Percentiles rank a stretch among this genome's conserved stretches.
Conservation (phyloP, 495 filamentous ascomycete genomes). For the Baudoinia panamericana region DNA sequence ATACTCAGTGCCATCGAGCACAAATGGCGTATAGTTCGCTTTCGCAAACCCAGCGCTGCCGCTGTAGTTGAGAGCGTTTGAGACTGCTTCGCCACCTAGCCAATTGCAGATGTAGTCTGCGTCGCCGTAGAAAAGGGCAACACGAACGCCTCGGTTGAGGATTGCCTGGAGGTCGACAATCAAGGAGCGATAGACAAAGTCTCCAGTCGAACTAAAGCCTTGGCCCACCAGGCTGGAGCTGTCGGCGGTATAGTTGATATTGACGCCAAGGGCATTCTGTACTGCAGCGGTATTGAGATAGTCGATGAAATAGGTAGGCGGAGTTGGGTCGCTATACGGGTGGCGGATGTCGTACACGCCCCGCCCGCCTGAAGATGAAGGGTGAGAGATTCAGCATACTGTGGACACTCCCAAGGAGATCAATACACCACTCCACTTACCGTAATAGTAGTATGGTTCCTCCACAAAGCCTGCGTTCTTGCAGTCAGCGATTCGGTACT, state of each 20-base stretch:
- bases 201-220: constrained; percentile 36
- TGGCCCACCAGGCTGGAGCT: not conserved
- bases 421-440: too few relatives aligned
- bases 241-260: constrained; percentile 35
- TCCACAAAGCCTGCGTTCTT: constrained; percentile 26
- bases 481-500: too few relatives aligned
- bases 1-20: constrained; percentile 31
- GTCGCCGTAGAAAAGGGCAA: constrained; percentile 34
- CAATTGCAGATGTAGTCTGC: constrained; percentile 37
- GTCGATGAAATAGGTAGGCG: constrained; percentile 35
- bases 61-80: constrained; percentile 39
- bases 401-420: too few relatives aligned
- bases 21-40: constrained; percentile 41
- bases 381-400: too few relatives aligned
- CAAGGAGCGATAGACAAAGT: constrained; percentile 36
- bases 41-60: constrained; percentile 34
- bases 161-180: constrained; percentile 35
- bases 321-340: constrained; percentile 35
- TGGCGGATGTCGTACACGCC: constrained; percentile 43
- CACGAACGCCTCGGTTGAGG: constrained; percentile 33
- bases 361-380: too few relatives aligned
- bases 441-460: constrained; percentile 33
- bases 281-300: constrained; percentile 36
- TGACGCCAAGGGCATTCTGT: constrained; percentile 39
- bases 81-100: constrained; percentile 47